phyloP scores from a whole-genome alignment of 305 asterid genomes.

The Fraxinus greggii region DNA sequence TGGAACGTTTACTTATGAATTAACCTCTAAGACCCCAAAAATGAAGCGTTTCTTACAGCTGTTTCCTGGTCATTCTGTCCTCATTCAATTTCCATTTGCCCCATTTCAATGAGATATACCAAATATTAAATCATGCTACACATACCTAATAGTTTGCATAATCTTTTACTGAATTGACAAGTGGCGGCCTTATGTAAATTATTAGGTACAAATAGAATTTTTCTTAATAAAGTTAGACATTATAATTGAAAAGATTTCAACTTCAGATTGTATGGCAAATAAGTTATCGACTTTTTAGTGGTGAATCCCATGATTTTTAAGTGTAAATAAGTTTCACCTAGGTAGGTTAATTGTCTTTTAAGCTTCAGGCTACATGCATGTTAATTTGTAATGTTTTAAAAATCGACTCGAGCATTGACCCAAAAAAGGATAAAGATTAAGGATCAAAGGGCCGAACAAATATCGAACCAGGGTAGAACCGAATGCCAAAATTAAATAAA shows the following conservation, averaged over 20 bases:
- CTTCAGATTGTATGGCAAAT: neutral
- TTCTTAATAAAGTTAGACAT: neutral
- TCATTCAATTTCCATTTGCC: neutral
- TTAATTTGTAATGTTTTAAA: no score
- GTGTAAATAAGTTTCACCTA: neutral
- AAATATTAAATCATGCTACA: no score
- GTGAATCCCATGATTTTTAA: neutral
- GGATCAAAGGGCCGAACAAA: no score
- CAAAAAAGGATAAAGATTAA: no score
- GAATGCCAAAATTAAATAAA: no score
- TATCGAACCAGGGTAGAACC: no score
- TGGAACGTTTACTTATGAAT: neutral
- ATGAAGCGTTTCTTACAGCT: neutral
- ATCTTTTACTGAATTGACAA: no score
- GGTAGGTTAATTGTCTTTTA: neutral
- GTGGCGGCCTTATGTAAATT: no score
- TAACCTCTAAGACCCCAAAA: neutral
- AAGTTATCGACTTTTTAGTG: neutral
- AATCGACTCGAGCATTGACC: no score
- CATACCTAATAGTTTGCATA: no score
- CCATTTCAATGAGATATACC: neutral
- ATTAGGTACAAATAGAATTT: no score
- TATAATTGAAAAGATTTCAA: neutral
- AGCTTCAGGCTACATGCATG: no score
- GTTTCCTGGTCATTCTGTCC: neutral